Evolutionary conservation across 768 basidiomycete genomes (phyloP).

Genomic region (Dacryopinax primogenitus): DNA sequence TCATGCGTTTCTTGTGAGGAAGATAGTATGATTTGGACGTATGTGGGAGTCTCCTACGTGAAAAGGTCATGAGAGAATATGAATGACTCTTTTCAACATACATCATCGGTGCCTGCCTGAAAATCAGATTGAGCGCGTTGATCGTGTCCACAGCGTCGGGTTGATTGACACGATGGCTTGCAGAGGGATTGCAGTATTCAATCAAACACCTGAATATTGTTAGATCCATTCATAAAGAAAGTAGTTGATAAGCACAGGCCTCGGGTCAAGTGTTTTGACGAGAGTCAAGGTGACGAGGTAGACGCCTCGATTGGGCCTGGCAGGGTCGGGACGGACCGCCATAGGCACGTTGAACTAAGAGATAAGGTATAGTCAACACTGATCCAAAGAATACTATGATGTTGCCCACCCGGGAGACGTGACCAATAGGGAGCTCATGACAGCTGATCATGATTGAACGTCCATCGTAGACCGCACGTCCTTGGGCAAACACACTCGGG

Average conservation of each 20-base stretch:
- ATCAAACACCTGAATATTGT: not conserved
- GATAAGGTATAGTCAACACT: not conserved
- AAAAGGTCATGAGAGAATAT: not conserved
- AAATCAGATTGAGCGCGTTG: not conserved
- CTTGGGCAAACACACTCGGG: not conserved
- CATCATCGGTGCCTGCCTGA: not conserved
- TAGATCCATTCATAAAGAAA: not conserved
- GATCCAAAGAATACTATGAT: not conserved
- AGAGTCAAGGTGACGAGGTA: not conserved
- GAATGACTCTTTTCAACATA: not conserved
- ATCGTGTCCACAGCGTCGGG: not conserved
- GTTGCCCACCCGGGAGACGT: not conserved
- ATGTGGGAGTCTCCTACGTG: not conserved
- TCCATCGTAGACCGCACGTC: conserved; percentile 4
- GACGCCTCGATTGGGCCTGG: not conserved
- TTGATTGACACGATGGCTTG: not conserved
- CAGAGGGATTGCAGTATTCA: not conserved
- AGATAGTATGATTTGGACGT: not conserved
- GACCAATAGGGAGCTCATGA: not conserved
- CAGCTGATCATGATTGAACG: not conserved
- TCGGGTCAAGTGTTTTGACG: not conserved
- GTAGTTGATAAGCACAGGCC: not conserved
- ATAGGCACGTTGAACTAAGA: not conserved
- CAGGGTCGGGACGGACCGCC: not conserved
- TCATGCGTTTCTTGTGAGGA: not conserved